These are phyloP conservation scores for Tuber aestivum DNA, from an alignment of 495 filamentous ascomycete genomes.

Conservation along the genomic window DNA sequence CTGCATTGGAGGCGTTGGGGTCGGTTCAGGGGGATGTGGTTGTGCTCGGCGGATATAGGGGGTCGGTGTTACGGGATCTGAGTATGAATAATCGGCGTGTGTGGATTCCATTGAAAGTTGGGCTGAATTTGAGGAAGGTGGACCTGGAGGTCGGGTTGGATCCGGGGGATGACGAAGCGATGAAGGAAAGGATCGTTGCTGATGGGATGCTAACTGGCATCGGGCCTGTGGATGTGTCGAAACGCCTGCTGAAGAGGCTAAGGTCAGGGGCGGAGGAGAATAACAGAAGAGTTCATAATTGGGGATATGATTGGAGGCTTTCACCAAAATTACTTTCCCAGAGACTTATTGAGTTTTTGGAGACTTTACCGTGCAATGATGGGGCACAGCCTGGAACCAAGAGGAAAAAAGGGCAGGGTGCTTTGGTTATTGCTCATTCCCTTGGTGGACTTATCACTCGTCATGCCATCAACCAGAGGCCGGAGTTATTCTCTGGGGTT, in stretches of 20 bases:
- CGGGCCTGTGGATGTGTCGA: slow-evolving; percentile 85
- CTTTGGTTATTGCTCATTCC: slow-evolving; percentile 78
- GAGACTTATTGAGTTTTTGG: slow-evolving; percentile 64
- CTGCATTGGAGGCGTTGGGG: slow-evolving; percentile 56
- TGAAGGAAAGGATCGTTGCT: slow-evolving; percentile 72
- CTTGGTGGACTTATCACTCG: slow-evolving; percentile 84
- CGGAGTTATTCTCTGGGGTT: slow-evolving; percentile 81
- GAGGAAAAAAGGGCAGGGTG: slow-evolving; percentile 56
- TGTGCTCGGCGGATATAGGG: slow-evolving; percentile 83
- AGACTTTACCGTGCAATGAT: slow-evolving; percentile 65
- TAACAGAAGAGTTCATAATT: slow-evolving; percentile 74
- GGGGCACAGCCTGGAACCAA: slow-evolving; percentile 31
- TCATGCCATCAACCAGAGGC: slow-evolving; percentile 80
- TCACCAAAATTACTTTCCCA: slow-evolving; percentile 71
- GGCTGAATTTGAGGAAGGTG: slow-evolving; percentile 83
- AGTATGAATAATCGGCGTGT: slow-evolving; percentile 72
- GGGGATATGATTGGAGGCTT: slow-evolving; percentile 93
- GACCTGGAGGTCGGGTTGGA: slow-evolving; percentile 82
- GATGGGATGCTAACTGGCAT: slow-evolving; percentile 84
- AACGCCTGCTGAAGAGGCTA: slow-evolving; percentile 70
- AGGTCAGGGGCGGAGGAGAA: slow-evolving; percentile 57
- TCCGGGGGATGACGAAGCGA: slow-evolving; percentile 76
- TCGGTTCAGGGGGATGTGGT: slow-evolving; percentile 77
- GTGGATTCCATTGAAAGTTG: slow-evolving; percentile 93
- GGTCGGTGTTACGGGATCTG: slow-evolving; percentile 81